Percentiles rank a stretch among this genome's conserved stretches.
These are phyloP conservation scores for Cubamyces lactineus DNA, from an alignment of 768 basidiomycete genomes.

Conservation along the genomic window DNA sequence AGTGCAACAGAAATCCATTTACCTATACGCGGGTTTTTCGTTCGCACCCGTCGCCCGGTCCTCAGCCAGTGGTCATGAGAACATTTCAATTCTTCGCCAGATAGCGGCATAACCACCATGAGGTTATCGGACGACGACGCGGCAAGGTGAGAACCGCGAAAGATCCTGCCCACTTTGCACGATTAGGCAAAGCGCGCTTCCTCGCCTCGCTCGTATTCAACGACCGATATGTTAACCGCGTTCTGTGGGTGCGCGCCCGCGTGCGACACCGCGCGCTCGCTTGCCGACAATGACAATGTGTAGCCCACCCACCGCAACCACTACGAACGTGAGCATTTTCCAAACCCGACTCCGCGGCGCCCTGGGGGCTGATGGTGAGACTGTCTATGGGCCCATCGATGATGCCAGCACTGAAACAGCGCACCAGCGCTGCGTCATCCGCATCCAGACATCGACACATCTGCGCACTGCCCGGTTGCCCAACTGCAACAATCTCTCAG, in stretches of 20 bases:
- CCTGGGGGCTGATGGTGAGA: slow-evolving; percentile 7
- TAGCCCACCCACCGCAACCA: not conserved
- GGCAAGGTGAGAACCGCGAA: slow-evolving; percentile 7
- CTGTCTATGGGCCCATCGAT: not conserved
- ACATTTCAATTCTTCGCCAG: not conserved
- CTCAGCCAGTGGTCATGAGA: slow-evolving; percentile 7
- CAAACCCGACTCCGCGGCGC: no score
- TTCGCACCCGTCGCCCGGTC: not conserved
- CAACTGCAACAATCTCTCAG: no score
- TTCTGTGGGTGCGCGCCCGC: not conserved
- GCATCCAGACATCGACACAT: not conserved
- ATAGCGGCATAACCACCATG: slow-evolving; percentile 18
- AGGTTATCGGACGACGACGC: slow-evolving; percentile 23
- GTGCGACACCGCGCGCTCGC: not conserved
- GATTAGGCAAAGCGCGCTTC: slow-evolving; percentile 16
- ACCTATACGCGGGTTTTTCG: slow-evolving; percentile 7
- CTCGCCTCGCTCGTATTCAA: not conserved
- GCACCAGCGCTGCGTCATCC: not conserved
- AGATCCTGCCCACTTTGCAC: slow-evolving; percentile 7
- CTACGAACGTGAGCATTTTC: slow-evolving; percentile 1
- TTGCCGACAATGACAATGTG: not conserved
- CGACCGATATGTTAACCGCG: slow-evolving; percentile 2
- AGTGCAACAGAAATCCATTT: slow-evolving; percentile 2
- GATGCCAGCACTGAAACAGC: slow-evolving; percentile 15
- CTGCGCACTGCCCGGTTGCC: slow-evolving; percentile 2